Evolutionary conservation across 306 rosid species (phyloP).

Genomic region (Hylodesmum podocarpum): DNA sequence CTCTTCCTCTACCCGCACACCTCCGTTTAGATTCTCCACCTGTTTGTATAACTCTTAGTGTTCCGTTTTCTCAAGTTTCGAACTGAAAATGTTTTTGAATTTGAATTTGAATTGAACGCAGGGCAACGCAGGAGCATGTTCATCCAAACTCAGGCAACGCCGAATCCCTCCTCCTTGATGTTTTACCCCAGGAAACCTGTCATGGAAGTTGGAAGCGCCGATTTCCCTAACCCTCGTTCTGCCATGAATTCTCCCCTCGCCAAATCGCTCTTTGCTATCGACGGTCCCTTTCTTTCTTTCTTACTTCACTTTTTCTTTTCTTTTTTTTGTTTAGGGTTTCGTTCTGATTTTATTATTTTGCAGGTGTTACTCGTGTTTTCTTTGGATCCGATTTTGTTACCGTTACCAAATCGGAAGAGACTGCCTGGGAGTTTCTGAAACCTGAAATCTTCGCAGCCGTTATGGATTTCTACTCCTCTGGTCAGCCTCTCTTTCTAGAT

Average conservation of each 20-base stretch:
- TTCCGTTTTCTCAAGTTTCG: neutral
- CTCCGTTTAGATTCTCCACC: slow-evolving; percentile 20
- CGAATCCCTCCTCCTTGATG: slow-evolving; percentile 40
- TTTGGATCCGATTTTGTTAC: slow-evolving; percentile 95
- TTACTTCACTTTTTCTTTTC: neutral
- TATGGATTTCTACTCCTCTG: slow-evolving; percentile 95
- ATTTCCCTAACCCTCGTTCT: slow-evolving; percentile 84
- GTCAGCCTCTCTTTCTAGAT: slow-evolving; percentile 82
- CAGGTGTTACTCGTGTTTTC: slow-evolving; percentile 43
- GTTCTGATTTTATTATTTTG: neutral
- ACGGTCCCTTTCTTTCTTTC: slow-evolving; percentile 34
- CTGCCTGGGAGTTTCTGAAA: slow-evolving; percentile 83
- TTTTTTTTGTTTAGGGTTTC: neutral
- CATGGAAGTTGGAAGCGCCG: slow-evolving; percentile 96
- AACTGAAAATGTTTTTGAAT: neutral
- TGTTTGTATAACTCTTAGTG: slow-evolving; percentile 15
- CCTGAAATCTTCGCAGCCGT: slow-evolving; percentile 92
- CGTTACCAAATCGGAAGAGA: slow-evolving; percentile 80
- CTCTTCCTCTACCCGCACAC: slow-evolving; percentile 18
- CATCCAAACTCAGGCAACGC: slow-evolving; percentile 39
- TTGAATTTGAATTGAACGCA: neutral
- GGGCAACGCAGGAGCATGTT: slow-evolving; percentile 41
- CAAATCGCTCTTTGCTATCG: slow-evolving; percentile 71
- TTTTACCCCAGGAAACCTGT: slow-evolving; percentile 41
- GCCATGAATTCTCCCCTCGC: slow-evolving; percentile 91